Evolutionary conservation across 768 basidiomycete genomes (phyloP).

Genomic region (Myochromella boudieri): DNA sequence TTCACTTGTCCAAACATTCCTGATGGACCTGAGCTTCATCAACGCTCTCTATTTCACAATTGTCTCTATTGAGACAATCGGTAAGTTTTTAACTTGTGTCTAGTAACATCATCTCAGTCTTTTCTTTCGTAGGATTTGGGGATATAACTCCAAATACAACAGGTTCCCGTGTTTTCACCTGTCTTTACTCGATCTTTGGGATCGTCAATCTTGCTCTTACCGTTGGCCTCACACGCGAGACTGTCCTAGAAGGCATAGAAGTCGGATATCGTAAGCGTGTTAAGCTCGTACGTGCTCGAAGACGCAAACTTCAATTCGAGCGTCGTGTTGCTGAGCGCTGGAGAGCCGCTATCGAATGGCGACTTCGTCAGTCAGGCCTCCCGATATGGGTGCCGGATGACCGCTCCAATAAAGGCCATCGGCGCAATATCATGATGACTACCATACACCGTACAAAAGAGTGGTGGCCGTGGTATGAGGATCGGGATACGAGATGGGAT

Average conservation of each 20-base stretch:
- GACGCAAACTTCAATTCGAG: conserved; percentile 41
- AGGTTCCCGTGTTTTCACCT: conserved; percentile 57
- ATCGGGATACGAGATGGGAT: conserved; percentile 3
- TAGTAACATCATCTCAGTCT: conserved; percentile 3
- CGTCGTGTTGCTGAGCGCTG: conserved; percentile 52
- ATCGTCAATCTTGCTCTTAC: conserved; percentile 65
- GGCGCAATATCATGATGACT: background rate
- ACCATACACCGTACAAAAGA: background rate
- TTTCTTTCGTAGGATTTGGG: conserved; percentile 57
- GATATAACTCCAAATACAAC: conserved; percentile 60
- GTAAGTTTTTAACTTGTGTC: conserved; percentile 24
- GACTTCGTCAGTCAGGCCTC: conserved; percentile 47
- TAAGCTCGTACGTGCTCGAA: conserved; percentile 40
- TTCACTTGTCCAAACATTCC: conserved; percentile 53
- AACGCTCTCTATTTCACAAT: conserved; percentile 79
- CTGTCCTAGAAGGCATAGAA: conserved; percentile 70
- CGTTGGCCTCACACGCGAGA: conserved; percentile 66
- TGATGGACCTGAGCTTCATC: conserved; percentile 60
- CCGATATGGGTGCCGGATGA: conserved; percentile 55
- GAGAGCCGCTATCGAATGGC: conserved; percentile 62
- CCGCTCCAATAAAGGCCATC: background rate
- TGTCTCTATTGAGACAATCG: conserved; percentile 69
- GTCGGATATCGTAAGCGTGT: conserved; percentile 61
- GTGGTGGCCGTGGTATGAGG: conserved; percentile 11
- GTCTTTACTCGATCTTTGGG: conserved; percentile 57